phyloP scores from a whole-genome alignment of 192 early-diverging fungal genomes.

The Spinellus fusiger region DNA sequence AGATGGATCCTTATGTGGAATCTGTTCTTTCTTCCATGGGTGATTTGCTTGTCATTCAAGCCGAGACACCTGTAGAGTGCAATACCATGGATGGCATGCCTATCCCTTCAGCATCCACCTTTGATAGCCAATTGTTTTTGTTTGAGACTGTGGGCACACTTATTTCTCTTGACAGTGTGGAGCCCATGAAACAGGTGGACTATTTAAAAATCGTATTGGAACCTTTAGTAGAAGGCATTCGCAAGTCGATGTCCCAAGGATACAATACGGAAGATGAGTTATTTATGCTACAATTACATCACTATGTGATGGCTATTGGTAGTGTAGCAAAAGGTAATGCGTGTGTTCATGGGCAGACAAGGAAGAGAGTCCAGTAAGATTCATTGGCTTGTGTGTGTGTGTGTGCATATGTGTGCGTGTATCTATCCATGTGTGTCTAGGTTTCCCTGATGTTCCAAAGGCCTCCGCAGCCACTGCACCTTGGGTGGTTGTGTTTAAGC shows the following conservation, averaged over 20 bases:
- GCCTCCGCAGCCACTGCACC: conserved; percentile 32
- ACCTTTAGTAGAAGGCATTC: conserved; percentile 73
- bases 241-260: conserved; percentile 61
- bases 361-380: conserved; percentile 12
- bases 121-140: conserved; percentile 79
- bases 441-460: conserved; percentile 51
- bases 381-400: neutral
- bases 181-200: conserved; percentile 65
- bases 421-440: conserved; percentile 18
- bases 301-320: conserved; percentile 79
- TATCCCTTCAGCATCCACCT: conserved; percentile 49
- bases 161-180: conserved; percentile 72
- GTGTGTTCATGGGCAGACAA: neutral
- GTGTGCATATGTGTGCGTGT: neutral
- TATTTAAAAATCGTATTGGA: conserved; percentile 64
- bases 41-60: conserved; percentile 68
- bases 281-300: conserved; percentile 72
- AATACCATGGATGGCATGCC: conserved; percentile 41
- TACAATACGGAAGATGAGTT: conserved; percentile 61
- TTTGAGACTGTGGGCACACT: conserved; percentile 92
- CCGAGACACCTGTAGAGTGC: conserved; percentile 44
- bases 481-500: conserved; percentile 70
- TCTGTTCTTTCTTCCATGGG: conserved; percentile 56
- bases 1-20: conserved; percentile 55
- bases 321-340: conserved; percentile 74